Percentiles rank a stretch among this genome's conserved stretches.
Conservation (phyloP, 305 asterid genomes). For the Solanum hybrid region DNA sequence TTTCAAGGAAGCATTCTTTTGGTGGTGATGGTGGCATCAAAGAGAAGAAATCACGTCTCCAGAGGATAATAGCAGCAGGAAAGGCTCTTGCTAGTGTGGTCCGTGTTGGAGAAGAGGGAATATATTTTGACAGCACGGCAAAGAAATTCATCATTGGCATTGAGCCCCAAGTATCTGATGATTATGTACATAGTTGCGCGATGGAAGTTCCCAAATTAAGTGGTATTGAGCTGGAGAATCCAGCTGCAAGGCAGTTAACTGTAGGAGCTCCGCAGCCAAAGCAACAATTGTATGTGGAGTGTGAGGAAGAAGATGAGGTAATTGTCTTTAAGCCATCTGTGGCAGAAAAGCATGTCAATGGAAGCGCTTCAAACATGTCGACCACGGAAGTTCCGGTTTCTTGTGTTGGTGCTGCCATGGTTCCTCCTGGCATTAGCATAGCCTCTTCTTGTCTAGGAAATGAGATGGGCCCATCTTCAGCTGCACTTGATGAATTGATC, state of each 20-base stretch:
- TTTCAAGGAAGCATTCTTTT: constrained; percentile 67
- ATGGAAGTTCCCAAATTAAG: constrained; percentile 24
- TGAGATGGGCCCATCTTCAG: constrained; percentile 29
- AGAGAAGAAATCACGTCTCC: constrained; percentile 52
- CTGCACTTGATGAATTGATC: constrained; percentile 31
- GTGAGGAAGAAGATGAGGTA: constrained; percentile 88
- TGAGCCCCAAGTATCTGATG: constrained; percentile 51
- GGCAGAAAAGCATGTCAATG: constrained; percentile 47
- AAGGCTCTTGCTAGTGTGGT: constrained; percentile 72
- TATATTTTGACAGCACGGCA: constrained; percentile 51
- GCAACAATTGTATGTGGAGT: constrained; percentile 28
- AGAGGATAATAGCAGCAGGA: constrained; percentile 85
- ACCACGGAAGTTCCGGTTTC: constrained; percentile 30
- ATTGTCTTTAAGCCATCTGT: constrained; percentile 71
- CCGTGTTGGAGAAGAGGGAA: constrained; percentile 45
- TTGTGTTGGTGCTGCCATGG: constrained; percentile 11
- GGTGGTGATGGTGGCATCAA: constrained; percentile 54
- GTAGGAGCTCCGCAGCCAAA: constrained; percentile 18
- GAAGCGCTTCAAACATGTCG: constrained; percentile 22
- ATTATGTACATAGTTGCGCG: constrained; percentile 21
- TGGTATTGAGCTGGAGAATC: constrained; percentile 17
- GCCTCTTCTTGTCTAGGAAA: constrained; percentile 22
- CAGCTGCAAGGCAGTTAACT: constrained; percentile 17
- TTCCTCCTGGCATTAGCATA: constrained; percentile 26
- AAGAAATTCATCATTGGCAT: constrained; percentile 59